Evolutionary conservation across 345 rosid genomes (phyloP), one percentile per base, ranked within the genome.

Genomic region (Draba incana): DNA sequence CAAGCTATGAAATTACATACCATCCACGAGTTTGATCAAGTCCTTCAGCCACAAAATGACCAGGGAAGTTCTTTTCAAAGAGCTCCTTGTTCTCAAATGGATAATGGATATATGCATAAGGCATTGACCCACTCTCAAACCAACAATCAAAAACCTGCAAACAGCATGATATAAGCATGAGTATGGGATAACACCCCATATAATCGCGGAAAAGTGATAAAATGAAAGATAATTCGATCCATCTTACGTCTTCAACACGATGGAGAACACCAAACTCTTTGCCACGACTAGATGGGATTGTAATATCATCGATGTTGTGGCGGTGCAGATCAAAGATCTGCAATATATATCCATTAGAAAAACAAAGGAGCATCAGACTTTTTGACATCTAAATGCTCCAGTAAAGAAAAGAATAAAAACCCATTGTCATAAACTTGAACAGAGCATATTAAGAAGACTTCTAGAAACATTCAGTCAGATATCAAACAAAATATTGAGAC

Each of bases 121-220:
- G 99, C 99, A 95, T 95, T 56, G 99, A 95, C 27, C 99, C 99
- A 74, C 99, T 95, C 77, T 95, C 99, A 78, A 95, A 95, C 99
- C 99, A 95, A 76, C 99, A 95, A 85, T 95, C 99, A 65, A 92
- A 92, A 52, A 95, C 99, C 99, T 94, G 89, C 39, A 67, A 69
- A 31, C 50, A 42, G 35, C n/a, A 6, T 41, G 41, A 41, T 55
- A 68, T 42, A 62, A 41, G 54, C 16, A 13, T 61, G 41, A 47
- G 47, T 38, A 66, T 24, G 25, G 44, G 38, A 53, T 47, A 45
- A 66, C n/a, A 65, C 54, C 15, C 60, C 45, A 42, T 28, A 60
- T 7, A 41, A 54, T 14, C 58, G 50, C 2, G 59, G 45, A 64
- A 51, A 15, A 48, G 37, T 37, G 57, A 67, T 41, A 55, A 65